Conservation (phyloP, 257 asterid species). For the Nicotiana benthamiana region DNA sequence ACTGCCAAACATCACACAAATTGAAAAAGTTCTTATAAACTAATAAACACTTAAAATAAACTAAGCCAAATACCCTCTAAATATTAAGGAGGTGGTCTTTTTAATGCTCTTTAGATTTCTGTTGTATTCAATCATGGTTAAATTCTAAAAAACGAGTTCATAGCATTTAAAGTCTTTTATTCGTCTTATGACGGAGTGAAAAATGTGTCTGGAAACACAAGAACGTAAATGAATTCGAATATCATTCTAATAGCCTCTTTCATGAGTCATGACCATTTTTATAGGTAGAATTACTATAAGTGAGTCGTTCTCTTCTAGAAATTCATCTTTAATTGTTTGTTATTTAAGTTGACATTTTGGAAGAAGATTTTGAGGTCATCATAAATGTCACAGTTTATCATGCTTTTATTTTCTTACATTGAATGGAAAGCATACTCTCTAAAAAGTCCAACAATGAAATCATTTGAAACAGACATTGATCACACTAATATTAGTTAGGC, state of each 20-base stretch:
- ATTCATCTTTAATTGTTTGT: background rate
- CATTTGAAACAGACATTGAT: background rate
- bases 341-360: background rate
- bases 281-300: too few species aligned
- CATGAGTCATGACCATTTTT: too few species aligned
- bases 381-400: background rate
- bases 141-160: background rate
- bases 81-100: background rate
- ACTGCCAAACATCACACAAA: too few species aligned
- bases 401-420: background rate
- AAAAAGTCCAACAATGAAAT: background rate
- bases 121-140: background rate
- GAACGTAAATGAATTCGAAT: too few species aligned
- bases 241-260: too few species aligned
- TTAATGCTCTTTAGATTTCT: background rate
- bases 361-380: background rate
- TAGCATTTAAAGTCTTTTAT: background rate
- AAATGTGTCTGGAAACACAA: too few species aligned
- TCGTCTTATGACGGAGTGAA: too few species aligned
- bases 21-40: too few species aligned
- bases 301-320: background rate
- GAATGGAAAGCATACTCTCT: background rate
- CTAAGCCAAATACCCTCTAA: too few species aligned
- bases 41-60: too few species aligned
- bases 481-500: background rate